Conservation (phyloP, 2,329 filamentous ascomycete genomes). For the Aspergillus aculeatus region DNA sequence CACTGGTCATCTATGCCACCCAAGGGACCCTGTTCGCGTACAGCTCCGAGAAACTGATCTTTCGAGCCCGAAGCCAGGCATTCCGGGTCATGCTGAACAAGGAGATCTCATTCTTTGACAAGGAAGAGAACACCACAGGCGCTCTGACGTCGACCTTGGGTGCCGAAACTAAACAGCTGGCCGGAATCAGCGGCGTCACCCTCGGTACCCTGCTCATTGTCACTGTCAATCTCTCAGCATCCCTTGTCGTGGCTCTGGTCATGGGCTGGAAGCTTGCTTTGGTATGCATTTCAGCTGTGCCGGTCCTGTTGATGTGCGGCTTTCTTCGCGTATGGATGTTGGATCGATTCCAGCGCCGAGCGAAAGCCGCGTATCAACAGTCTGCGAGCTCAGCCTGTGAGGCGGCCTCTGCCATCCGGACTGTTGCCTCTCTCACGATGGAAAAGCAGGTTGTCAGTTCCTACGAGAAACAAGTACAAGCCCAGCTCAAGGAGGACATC, state of each 20-base stretch:
- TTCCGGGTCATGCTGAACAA: constrained; percentile 28
- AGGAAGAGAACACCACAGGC: constrained; percentile 23
- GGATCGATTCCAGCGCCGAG: constrained; percentile 48
- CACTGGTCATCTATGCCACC: constrained; percentile 63
- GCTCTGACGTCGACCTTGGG: constrained; percentile 76
- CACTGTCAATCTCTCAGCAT: constrained; percentile 68
- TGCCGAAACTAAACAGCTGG: constrained; percentile 60
- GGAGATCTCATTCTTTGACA: constrained; percentile 31
- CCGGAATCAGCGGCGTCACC: constrained; percentile 68
- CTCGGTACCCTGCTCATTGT: constrained; percentile 78
- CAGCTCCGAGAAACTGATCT: constrained; percentile 79
- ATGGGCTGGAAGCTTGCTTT: constrained; percentile 79
- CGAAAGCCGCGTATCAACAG: constrained; percentile 44
- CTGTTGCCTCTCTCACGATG: constrained; percentile 50
- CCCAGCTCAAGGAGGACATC: constrained; percentile 24
- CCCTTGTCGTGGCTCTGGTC: constrained; percentile 63
- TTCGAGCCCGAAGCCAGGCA: constrained; percentile 68
- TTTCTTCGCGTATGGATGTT: constrained; percentile 50
- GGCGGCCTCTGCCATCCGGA: constrained; percentile 51
- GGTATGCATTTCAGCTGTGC: constrained; percentile 55
- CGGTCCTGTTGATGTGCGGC: constrained; percentile 30
- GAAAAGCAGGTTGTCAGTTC: constrained; percentile 42
- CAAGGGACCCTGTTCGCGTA: constrained; percentile 75
- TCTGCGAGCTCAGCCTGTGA: constrained; percentile 54
- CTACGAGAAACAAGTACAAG: constrained; percentile 35